phyloP scores from a whole-genome alignment of 495 filamentous ascomycete species.

The Aspergillus kassunensis region DNA sequence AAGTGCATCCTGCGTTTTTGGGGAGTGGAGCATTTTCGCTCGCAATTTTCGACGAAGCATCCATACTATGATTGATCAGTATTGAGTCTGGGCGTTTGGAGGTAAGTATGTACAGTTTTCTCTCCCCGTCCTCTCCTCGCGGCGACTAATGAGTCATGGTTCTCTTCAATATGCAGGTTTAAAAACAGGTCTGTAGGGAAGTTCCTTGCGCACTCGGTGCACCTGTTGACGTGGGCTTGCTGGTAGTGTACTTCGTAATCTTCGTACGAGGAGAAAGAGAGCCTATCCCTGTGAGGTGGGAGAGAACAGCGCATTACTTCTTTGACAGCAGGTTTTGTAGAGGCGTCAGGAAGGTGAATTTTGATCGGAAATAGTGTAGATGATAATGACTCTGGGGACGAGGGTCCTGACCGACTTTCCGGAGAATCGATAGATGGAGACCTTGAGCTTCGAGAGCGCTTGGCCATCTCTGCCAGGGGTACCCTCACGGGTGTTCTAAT shows the following conservation, averaged over 20 bases:
- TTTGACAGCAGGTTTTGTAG: constrained; percentile 8
- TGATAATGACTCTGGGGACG: constrained; percentile 21
- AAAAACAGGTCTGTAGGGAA: constrained; percentile 71
- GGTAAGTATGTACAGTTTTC: constrained; percentile 59
- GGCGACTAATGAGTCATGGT: constrained; percentile 75
- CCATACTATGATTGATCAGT: constrained; percentile 53
- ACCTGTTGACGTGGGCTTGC: constrained; percentile 78
- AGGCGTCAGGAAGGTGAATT: constrained; percentile 22
- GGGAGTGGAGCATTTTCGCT: constrained; percentile 76
- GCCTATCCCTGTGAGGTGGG: constrained; percentile 66
- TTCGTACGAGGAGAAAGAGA: constrained; percentile 68
- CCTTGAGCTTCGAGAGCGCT: constrained; percentile 55
- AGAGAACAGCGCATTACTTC: constrained; percentile 71
- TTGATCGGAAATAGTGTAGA: constrained; percentile 25
- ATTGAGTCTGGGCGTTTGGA: too few relatives aligned
- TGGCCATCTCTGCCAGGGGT: constrained; percentile 44
- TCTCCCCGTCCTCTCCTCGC: constrained; percentile 74
- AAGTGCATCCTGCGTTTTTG: constrained; percentile 82
- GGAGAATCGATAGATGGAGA: constrained; percentile 21
- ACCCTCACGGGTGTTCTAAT: constrained; percentile 4
- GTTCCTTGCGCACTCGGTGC: constrained; percentile 73
- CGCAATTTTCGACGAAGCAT: constrained; percentile 88
- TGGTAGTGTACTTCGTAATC: constrained; percentile 87
- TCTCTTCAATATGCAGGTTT: constrained; percentile 83
- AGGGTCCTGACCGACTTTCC: constrained; percentile 21